Evolutionary conservation across 2,329 filamentous ascomycete species (phyloP).

Genomic region (Fusarium nematophilum): DNA sequence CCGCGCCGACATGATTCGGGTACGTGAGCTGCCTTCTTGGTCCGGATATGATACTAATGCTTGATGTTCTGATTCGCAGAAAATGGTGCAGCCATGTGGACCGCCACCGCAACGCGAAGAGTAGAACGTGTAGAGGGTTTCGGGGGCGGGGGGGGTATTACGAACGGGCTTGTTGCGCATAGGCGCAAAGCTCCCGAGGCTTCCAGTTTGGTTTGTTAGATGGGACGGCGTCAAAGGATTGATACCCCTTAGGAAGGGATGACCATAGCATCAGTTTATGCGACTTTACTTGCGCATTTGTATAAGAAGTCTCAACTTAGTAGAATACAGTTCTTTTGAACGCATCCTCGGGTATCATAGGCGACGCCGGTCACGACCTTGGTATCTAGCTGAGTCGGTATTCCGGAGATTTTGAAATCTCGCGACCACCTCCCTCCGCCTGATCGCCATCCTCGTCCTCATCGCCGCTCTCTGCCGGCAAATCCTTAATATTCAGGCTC

Average conservation of each 20-base stretch:
- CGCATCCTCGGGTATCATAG: constrained; percentile 35
- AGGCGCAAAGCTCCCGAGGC: no score
- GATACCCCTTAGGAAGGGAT: constrained; percentile 39
- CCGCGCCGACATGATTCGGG: constrained; percentile 81
- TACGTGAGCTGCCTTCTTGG: constrained; percentile 46
- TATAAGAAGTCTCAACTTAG: background rate
- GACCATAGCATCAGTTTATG: constrained; percentile 1
- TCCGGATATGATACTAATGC: background rate
- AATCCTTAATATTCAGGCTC: constrained; percentile 67
- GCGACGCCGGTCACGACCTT: constrained; percentile 5
- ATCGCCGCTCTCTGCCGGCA: constrained; percentile 31
- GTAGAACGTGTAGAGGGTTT: constrained; percentile 40
- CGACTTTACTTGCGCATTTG: background rate
- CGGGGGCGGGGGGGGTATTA: background rate
- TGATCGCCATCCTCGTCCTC: constrained; percentile 41
- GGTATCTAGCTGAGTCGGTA: constrained; percentile 7
- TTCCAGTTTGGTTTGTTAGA: constrained; percentile 11
- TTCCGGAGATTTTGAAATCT: constrained; percentile 22
- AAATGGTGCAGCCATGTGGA: constrained; percentile 74
- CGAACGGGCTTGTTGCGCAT: no score
- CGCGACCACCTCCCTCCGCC: constrained; percentile 24
- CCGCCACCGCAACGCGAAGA: constrained; percentile 68
- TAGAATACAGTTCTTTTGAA: constrained; percentile 1
- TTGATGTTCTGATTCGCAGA: constrained; percentile 53
- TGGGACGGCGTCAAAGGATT: constrained; percentile 38